Evolutionary conservation across 179 eudicot genomes (phyloP), one percentile per base, ranked within the genome.

Genomic region (Sideroxylon spinosum): DNA sequence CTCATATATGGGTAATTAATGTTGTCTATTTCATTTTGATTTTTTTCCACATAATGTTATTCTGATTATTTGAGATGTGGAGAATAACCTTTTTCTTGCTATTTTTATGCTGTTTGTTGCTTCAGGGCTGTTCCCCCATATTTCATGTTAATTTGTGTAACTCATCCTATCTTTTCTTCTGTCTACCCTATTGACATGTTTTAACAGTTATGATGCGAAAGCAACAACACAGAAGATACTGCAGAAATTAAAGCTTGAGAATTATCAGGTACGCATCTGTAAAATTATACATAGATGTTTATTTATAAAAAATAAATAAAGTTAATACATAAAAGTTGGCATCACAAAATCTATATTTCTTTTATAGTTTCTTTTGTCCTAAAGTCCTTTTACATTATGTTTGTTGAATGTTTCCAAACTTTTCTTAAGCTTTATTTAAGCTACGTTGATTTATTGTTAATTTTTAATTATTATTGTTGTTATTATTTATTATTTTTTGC

Each of bases 201-300:
- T 76, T 37, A 37, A 80, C 92, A 95, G 99, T 81, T 86, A 84
- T 81, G 95, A 95, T 78, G 99, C 88, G 79, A 91, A 90, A 81
- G 81, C 84, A 32, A 88, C 88, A 62, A 84, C 99, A 0, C 89
- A 84, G 74, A 91, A 88, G 84, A 92, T 95, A 82, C 85, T 95
- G 60, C 87, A 86, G 88, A 95, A 88, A 78, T 71, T 95, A 79
- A 88, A 86, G 85, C 94, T 95, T 77, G 93, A 86, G 82, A 95
- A 95, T 84, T 95, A 85, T 81, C 99, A 95, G 88, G 99, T 95
- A 83, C 79, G 68, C 82, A 78, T 79, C 82, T 78, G 12, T 55
- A 59, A 16, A 61, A 61, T 63, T 65, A 49, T 71, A 53, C 23
- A 0, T 26, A 49, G 70, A 76, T 37, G 44, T 37, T 37, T 1